A percentile compares a stretch with the other conserved stretches of the same genome.
Evolutionary conservation across 2,329 filamentous ascomycete species (phyloP).

Genomic region (Talaromyces sp.): DNA sequence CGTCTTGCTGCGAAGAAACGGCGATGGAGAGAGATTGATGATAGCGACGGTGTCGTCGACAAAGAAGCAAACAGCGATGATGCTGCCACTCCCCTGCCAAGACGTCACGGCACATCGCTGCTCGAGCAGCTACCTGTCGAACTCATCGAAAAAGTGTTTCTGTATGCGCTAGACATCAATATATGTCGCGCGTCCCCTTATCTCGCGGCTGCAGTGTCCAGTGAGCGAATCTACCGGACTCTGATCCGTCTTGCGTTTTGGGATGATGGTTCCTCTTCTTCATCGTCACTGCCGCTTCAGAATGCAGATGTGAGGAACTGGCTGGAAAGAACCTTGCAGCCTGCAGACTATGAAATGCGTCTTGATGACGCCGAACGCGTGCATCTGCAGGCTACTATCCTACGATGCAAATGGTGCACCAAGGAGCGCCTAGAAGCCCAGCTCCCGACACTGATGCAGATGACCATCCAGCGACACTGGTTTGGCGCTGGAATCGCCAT

Average conservation of each 20-base stretch:
- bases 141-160: conserved; percentile 48
- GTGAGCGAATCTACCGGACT: conserved; percentile 34
- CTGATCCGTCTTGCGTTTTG: conserved; percentile 38
- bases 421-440: conserved; percentile 25
- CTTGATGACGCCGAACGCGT: conserved; percentile 22
- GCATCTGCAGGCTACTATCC: conserved; percentile 28
- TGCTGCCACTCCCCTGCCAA: background rate
- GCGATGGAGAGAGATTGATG: background rate
- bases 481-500: conserved; percentile 20
- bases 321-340: conserved; percentile 18
- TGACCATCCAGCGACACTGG: conserved; percentile 31
- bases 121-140: conserved; percentile 46
- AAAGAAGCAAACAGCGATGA: background rate
- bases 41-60: too few relatives aligned
- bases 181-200: conserved; percentile 37
- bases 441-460: conserved; percentile 27
- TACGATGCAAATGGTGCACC: conserved; percentile 37
- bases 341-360: conserved; percentile 25
- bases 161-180: conserved; percentile 42
- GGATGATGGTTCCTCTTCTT: conserved; percentile 16
- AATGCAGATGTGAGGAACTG: background rate
- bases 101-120: conserved; percentile 18
- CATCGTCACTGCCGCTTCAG: background rate
- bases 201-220: conserved; percentile 35
- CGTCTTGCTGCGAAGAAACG: conserved; percentile 4